Base-by-base conservation (phyloP, 31 red algal species). In the Endocladia muricata region DNA sequence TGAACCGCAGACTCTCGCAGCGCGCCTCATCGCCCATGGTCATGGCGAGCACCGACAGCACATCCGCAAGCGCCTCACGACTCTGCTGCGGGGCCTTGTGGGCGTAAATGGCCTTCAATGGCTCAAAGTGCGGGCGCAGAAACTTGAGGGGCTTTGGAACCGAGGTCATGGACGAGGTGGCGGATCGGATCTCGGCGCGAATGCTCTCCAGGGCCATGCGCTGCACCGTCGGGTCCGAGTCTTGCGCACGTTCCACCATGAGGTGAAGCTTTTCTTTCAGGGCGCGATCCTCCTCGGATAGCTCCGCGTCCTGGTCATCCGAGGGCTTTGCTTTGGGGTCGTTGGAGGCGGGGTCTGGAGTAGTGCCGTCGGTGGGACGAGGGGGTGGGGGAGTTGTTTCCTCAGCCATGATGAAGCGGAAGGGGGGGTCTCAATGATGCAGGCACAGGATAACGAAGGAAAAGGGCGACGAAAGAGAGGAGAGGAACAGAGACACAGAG, bases 81-180 rank as follows among this genome's bases (percentile, higher is more conserved):
- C 93, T 97, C 51, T 84, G 81, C 9, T 57, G 64, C 0, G 73
- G 47, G 60, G 86, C 80, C 17, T 51, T 61, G 26, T 41, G 79
- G 21, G 82, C 75, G 61, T 85, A 85, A 47, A 86, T 90, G 0
- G 66, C 59, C 61, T 95, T 95, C 35, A 99, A 70, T 15, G 75
- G 69, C 4, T 35, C 42, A 55, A 95, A 99, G 62, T 95, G 90
- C 11, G 88, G 81, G 35, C 96, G 92, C 64, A 99, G 63, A 61
- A 99, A 99, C 78, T 99, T 99, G 44, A 99, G 80, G 22, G 96
- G 96, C 55, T 99, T 99, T 7, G 96, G 96, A 8, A 99, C 92
- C 9, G 96, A 99, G 2, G 96, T 99, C 92, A 99, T 94, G 9
- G 92, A 95, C 15, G 96, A 93, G 57, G 96, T 99, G 23, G 96